Evolutionary conservation across 2,329 filamentous ascomycete species (phyloP), one percentile per base, ranked within the genome.

Genomic region (Diatrype stigma): DNA sequence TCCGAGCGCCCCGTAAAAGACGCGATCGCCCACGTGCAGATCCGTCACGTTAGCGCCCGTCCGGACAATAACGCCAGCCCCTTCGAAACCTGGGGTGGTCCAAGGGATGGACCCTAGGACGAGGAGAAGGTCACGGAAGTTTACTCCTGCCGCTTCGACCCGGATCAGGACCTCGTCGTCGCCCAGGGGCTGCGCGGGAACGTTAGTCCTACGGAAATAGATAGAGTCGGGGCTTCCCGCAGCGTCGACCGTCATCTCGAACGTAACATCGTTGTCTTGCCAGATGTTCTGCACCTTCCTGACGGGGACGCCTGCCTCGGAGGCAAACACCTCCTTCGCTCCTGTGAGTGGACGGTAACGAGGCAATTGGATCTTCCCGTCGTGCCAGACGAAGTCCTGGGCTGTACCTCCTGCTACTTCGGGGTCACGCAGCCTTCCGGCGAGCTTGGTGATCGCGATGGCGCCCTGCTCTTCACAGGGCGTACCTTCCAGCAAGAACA

Each of bases 171-270:
- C 51, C 17, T 62, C 58, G 45, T 56, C 56, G 7, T 56, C 53
- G 14, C 26, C 50, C 2, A 57, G 42, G 4, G 42, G 47, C 3
- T 47, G 19, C 11, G 54, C 40, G 2, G 54, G 35, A 4, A 42
- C 32, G 6, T 59, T 45, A 2, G 49, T 58, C 22, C 56, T 49
- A 14, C 53, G 51, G 28, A 57, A 64, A 42, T 62, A 62, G 22
- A 63, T 56, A 3, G 58, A 58, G 21, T 64, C 62, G 7, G 56
- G 51, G 45, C 54, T 59, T 5, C 62, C 62, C 1, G 60, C 54
- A 30, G 55, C 47, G 2, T 60, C 60, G 8, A 63, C 50, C 1
- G 61, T 63, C 56, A 64, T 55, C 42, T 61, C 58, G 19, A 64
- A 48, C 3, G 62, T 47, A 17, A 45, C 45, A 8, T 59, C 51